Evolutionary conservation across 2,329 filamentous ascomycete genomes (phyloP).

Genomic region (Xylariaceae sp.): DNA sequence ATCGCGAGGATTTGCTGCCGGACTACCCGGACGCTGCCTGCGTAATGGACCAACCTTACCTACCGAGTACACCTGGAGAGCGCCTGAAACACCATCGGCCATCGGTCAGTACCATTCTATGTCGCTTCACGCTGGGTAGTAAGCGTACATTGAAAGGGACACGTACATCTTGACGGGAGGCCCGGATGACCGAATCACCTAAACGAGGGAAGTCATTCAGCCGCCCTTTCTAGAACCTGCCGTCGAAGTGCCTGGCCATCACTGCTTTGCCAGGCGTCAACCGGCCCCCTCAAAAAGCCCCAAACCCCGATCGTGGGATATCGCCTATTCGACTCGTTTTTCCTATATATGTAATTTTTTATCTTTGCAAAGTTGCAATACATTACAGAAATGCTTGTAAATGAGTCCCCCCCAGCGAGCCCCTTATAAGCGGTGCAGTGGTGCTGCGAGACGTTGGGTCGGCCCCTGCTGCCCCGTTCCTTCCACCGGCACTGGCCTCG

Average conservation of each 20-base stretch:
- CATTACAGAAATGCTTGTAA: background rate
- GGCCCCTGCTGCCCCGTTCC: constrained; percentile 1
- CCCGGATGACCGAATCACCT: background rate
- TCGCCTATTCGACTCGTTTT: too few relatives aligned
- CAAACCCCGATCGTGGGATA: too few relatives aligned
- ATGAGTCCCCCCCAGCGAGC: background rate
- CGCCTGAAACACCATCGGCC: background rate
- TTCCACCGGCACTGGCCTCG: constrained; percentile 1
- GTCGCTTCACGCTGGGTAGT: background rate
- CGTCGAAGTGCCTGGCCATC: background rate
- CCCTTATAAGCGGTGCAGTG: too few relatives aligned
- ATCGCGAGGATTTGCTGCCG: too few relatives aligned
- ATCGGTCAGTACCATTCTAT: background rate
- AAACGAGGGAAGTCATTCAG: background rate
- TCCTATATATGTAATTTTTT: too few relatives aligned
- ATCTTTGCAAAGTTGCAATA: background rate
- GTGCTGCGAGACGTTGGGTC: background rate
- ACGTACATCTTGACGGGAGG: background rate
- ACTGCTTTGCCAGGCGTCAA: background rate
- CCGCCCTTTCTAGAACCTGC: background rate
- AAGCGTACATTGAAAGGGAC: background rate
- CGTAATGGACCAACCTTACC: background rate
- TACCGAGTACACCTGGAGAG: background rate
- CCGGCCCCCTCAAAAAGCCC: too few relatives aligned
- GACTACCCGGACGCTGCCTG: background rate